Base-by-base conservation (phyloP, 768 basidiomycete species). In the Mrakia blollopis region DNA sequence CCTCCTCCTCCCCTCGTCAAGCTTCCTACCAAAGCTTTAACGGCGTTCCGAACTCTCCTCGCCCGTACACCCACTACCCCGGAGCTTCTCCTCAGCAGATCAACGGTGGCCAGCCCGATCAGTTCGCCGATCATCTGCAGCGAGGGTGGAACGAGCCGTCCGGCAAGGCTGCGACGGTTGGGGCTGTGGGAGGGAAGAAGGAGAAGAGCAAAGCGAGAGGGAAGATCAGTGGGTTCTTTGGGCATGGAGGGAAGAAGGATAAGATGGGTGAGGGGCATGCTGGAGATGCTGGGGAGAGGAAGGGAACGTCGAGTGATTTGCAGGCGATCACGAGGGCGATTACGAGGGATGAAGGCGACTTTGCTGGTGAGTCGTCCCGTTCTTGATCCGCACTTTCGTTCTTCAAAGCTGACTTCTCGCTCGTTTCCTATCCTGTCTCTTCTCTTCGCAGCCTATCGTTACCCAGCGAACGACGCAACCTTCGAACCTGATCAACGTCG, bases 191-290 rank as follows among this genome's bases (percentile, higher is more conserved):
- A n/a, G 52, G n/a, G 32, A 75, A 68, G 74, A 75, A 75, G 74
- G 74, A 75, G 54, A 75, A 75, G 68, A 69, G 41, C 35, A 75
- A 75, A 28, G 44, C 57, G 63, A 67, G 74, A 68, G 74, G 74
- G 16, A 75, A 75, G 39, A 21, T 75, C 14, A 54, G 63, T 28
- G 74, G 44, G 5, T 61, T 75, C 67, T 75, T 75, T 41, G 74
- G 74, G 13, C 67, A 50, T n/a, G 74, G 72, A 52, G 30, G 61
- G 47, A 68, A 54, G 41, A 60, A 54, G 47, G 65, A 67, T 35
- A 75, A 60, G 74, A 68, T 68, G 65, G 65, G 65, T 16, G 65
- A 68, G 25, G 65, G 21, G 23, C 35, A 39, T 68, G 23, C 32
- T n/a, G n/a, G n/a, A 9, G 21, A 72, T 7, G 10, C 61, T 1